Evolutionary conservation across 2,329 filamentous ascomycete genomes (phyloP).

Genomic region (Helminthosporium solani): DNA sequence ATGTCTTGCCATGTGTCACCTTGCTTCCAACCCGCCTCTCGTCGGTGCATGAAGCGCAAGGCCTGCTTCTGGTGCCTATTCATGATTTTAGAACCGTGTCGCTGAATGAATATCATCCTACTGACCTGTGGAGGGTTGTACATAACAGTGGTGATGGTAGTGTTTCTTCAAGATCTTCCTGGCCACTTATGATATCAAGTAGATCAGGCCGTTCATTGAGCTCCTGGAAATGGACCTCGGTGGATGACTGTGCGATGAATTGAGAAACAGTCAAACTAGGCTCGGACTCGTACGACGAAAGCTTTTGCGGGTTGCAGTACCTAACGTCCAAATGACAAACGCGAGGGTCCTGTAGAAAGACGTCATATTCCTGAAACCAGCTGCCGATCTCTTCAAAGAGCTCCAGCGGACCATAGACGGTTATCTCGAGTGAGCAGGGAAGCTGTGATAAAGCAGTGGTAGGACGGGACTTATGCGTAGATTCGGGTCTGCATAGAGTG

Average conservation of each 20-base stretch:
- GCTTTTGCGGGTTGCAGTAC: conserved; percentile 16
- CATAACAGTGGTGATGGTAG: conserved; percentile 1
- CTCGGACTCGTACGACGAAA: conserved; percentile 3
- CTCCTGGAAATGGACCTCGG: conserved; percentile 4
- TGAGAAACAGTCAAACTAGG: conserved; percentile 19
- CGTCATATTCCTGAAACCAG: conserved; percentile 21
- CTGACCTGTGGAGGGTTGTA: conserved; percentile 6
- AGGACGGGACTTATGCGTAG: not conserved
- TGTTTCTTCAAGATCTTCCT: conserved; percentile 8
- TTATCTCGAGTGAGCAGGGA: conserved; percentile 8
- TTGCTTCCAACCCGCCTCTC: conserved; percentile 11
- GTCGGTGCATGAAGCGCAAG: conserved; percentile 11
- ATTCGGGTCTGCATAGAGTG: conserved; percentile 1
- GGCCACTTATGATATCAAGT: conserved; percentile 6
- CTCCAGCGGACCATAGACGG: conserved; percentile 18
- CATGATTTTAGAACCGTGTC: not conserved
- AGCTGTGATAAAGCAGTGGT: not conserved
- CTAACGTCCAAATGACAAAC: conserved; percentile 9
- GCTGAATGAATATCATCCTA: not conserved
- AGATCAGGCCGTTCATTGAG: conserved; percentile 5
- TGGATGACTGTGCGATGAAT: conserved; percentile 6
- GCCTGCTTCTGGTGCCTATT: conserved; percentile 16
- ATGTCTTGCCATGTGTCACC: conserved; percentile 7
- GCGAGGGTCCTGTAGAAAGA: conserved; percentile 17
- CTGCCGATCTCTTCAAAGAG: conserved; percentile 25